Conservation (phyloP, 2,329 filamentous ascomycete species). For the Paramyrothecium sp. region DNA sequence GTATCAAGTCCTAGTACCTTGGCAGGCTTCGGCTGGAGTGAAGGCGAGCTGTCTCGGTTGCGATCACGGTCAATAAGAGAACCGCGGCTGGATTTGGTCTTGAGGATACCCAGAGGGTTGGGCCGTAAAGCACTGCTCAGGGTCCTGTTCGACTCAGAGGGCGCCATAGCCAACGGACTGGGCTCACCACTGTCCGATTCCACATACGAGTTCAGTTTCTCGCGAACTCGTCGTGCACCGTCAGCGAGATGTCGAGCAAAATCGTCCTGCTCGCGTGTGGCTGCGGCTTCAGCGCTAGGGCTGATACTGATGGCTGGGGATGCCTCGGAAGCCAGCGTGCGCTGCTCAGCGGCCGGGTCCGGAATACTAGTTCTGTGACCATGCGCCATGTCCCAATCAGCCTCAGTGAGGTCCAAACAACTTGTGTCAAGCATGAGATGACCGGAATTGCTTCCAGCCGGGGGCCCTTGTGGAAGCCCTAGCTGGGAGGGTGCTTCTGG, state of each 20-base stretch:
- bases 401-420: slow-evolving; percentile 3
- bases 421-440: neutral
- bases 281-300: slow-evolving; percentile 18
- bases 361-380: neutral
- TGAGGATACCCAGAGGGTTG: slow-evolving; percentile 63
- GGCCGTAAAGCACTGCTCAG: slow-evolving; percentile 31
- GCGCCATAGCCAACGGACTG: slow-evolving; percentile 35
- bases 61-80: slow-evolving; percentile 55
- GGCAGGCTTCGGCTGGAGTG: slow-evolving; percentile 51
- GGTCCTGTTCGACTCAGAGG: slow-evolving; percentile 34
- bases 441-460: slow-evolving; percentile 17
- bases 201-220: slow-evolving; percentile 68
- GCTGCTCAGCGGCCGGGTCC: neutral
- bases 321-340: neutral
- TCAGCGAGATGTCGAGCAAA: slow-evolving; percentile 73
- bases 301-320: neutral
- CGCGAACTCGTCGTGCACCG: slow-evolving; percentile 68
- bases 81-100: slow-evolving; percentile 65
- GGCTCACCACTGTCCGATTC: slow-evolving; percentile 54
- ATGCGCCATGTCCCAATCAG: slow-evolving; percentile 2
- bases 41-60: slow-evolving; percentile 37
- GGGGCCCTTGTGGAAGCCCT: slow-evolving; percentile 33
- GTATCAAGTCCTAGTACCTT: slow-evolving; percentile 54
- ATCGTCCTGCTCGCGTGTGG: slow-evolving; percentile 60
- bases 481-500: slow-evolving; percentile 26